Evolutionary conservation across 2,329 filamentous ascomycete genomes (phyloP).

Genomic region (Arthrocladium fulminans): DNA sequence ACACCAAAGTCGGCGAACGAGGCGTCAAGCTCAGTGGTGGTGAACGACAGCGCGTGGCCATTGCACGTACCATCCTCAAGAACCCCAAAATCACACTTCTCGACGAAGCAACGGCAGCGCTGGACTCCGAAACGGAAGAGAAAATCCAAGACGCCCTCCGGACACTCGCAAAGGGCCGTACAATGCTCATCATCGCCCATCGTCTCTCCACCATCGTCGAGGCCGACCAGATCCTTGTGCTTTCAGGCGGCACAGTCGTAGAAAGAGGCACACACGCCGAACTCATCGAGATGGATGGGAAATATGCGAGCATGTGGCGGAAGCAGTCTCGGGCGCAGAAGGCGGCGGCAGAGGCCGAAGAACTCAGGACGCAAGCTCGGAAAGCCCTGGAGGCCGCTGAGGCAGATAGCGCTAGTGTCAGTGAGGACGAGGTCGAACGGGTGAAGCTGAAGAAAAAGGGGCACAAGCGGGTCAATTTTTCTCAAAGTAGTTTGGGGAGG

Average conservation of each 20-base stretch:
- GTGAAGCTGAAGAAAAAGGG: constrained; percentile 9
- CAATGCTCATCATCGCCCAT: constrained; percentile 90
- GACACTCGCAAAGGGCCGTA: constrained; percentile 73
- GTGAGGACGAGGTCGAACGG: constrained; percentile 34
- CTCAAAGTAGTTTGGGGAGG: constrained; percentile 17
- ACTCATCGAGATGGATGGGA: constrained; percentile 57
- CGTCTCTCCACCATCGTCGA: constrained; percentile 77
- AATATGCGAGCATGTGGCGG: constrained; percentile 79
- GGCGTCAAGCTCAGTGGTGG: constrained; percentile 80
- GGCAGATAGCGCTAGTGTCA: constrained; percentile 42
- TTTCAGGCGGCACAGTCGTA: constrained; percentile 65
- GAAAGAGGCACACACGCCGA: constrained; percentile 74
- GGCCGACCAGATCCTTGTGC: constrained; percentile 74
- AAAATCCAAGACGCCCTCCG: constrained; percentile 83
- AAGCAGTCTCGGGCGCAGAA: constrained; percentile 75
- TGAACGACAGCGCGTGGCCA: constrained; percentile 88
- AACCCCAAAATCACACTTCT: constrained; percentile 85
- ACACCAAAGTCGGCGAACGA: constrained; percentile 84
- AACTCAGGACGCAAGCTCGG: constrained; percentile 36
- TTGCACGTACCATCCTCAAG: constrained; percentile 87
- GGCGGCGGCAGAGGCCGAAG: constrained; percentile 53
- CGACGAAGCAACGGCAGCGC: constrained; percentile 83
- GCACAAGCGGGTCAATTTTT: constrained; percentile 23
- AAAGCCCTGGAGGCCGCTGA: constrained; percentile 31
- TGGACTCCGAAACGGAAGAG: constrained; percentile 87